Conservation (phyloP, 2,329 filamentous ascomycete species). For the Aspergillus arachidicola region DNA sequence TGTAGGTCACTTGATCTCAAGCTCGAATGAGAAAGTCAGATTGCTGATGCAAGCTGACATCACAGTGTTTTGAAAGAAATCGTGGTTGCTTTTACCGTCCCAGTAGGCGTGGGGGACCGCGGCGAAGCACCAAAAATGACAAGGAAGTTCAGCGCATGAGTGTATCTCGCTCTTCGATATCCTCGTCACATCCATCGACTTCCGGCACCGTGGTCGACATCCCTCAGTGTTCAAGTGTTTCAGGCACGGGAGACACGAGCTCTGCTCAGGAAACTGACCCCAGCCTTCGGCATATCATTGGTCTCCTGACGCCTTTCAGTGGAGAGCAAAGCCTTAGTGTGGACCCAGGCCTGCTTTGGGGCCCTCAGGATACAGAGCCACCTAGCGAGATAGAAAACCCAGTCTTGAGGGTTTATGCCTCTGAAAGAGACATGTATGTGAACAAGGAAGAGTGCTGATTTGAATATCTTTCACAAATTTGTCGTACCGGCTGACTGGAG, state of each 20-base stretch:
- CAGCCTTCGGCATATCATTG: conserved; percentile 1
- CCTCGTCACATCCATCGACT: not conserved
- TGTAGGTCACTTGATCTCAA: not conserved
- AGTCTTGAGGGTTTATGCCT: not conserved
- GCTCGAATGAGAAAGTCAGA: not conserved
- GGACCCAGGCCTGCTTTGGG: not conserved
- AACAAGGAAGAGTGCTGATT: not conserved
- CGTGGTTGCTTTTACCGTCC: not conserved
- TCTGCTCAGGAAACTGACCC: not conserved
- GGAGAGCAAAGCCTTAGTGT: not conserved
- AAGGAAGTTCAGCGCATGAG: not conserved
- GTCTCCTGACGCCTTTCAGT: not conserved
- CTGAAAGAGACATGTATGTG: not conserved
- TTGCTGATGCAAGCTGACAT: not conserved
- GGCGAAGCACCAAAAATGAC: not conserved
- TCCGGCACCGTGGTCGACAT: not conserved
- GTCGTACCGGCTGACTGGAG: not conserved
- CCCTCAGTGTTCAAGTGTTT: not conserved
- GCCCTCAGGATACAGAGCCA: not conserved
- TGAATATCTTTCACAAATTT: not conserved
- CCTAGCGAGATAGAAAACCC: not conserved
- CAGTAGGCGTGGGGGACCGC: not conserved
- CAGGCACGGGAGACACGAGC: not conserved
- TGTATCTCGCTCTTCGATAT: not conserved
- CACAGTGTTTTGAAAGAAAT: not conserved